Evolutionary conservation across 169 alveolate species (phyloP), one percentile per base, ranked within the genome.

Genomic region (Eimeria nieschulzi): DNA sequence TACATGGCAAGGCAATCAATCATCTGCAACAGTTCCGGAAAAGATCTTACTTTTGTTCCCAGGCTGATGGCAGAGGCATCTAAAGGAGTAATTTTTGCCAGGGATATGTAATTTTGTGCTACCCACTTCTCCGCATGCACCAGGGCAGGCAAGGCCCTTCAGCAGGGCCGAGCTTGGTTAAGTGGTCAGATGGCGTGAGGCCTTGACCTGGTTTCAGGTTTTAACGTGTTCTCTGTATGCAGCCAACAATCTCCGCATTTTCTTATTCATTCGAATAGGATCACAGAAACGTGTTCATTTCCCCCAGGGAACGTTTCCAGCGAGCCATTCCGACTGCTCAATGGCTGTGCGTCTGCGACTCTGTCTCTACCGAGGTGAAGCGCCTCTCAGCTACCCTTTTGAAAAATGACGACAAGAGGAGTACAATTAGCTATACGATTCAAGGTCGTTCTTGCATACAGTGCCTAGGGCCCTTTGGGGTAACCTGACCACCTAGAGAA

Each of bases 131-230:
- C 70, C 51, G 86, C 86, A 78, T 78, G 86, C 86, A 78, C 55
- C 64, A 61, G n/a, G 71, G 86, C 86, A 78, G 86, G 70, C 70
- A 46, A 33, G 46, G 46, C 46, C 83, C 83, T 46, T 78, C 63
- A 21, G 23, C 64, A 78, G 86, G 86, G 54, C 86, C 39, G 86
- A 56, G 86, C 71, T 53, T 55, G 70, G 86, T 46, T 78, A 70
- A 68, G 23, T 53, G 54, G 86, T 19, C 71, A 78, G 46, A 21
- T 53, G 86, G n/a, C 83, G 61, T 23, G 25, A 46, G 63, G 71
- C 71, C 70, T 15, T 54, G 23, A 21, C 51, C 25, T n/a, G 59
- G 86, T 78, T 78, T 51, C 86, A 78, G 53, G 23, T n/a, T 0
- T 12, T 7, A 26, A 73, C 83, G 19, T 5, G 63, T 23, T 12